phyloP scores from a whole-genome alignment of 345 rosid genomes.

The Garcia nutans region DNA sequence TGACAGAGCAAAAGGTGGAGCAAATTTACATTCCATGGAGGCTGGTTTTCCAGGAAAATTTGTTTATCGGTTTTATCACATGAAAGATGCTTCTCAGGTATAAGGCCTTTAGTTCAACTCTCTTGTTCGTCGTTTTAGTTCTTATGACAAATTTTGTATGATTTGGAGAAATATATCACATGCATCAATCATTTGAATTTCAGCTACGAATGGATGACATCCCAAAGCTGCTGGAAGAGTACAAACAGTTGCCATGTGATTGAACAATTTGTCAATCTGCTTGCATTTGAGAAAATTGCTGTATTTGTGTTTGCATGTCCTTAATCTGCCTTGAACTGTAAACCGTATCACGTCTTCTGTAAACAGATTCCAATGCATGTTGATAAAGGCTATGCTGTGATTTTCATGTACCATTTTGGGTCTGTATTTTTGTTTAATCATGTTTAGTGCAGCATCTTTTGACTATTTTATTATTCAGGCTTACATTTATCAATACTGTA shows the following conservation, averaged over 20 bases:
- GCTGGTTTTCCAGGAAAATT: slow-evolving; percentile 40
- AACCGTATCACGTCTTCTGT: not conserved
- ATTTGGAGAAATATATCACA: not conserved
- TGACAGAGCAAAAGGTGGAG: slow-evolving; percentile 51
- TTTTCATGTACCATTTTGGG: not conserved
- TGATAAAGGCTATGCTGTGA: not conserved
- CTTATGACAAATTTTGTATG: not conserved
- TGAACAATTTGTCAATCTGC: slow-evolving; percentile 5
- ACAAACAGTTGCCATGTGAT: slow-evolving; percentile 47
- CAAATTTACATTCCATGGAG: slow-evolving; percentile 37
- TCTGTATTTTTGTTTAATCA: no score
- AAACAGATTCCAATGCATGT: not conserved
- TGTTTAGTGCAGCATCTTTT: not conserved
- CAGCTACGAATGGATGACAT: slow-evolving; percentile 83
- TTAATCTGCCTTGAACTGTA: not conserved
- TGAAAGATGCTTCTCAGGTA: slow-evolving; percentile 80
- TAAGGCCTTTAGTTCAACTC: not conserved
- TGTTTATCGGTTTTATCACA: slow-evolving; percentile 66
- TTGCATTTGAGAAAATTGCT: not conserved
- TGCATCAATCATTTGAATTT: slow-evolving; percentile 18
- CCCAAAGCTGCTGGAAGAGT: slow-evolving; percentile 73
- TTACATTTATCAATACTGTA: not conserved
- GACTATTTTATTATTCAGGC: not conserved
- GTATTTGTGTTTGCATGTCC: not conserved
- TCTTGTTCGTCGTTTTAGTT: not conserved